phyloP scores from a whole-genome alignment of 768 basidiomycete species.

The Rhodotorula sphaerocarpa region DNA sequence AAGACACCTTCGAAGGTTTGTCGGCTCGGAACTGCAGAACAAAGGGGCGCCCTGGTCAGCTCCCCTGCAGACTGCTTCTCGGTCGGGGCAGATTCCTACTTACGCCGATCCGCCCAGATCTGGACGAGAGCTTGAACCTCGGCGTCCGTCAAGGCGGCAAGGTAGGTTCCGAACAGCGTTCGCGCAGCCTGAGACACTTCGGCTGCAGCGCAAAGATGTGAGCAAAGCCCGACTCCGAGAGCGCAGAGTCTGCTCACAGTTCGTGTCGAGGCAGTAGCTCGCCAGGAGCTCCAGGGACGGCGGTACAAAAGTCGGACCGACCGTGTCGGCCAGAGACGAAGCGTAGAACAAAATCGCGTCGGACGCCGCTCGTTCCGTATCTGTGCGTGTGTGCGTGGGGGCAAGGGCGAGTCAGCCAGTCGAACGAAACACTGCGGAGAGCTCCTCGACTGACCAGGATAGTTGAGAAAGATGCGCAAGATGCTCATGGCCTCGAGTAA shows the following conservation, averaged over 20 bases:
- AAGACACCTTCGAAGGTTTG: neutral
- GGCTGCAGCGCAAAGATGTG: constrained; percentile 43
- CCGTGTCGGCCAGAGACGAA: constrained; percentile 56
- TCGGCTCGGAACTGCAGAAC: constrained; percentile 9
- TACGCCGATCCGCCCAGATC: constrained; percentile 17
- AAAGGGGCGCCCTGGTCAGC: neutral
- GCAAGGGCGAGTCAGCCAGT: neutral
- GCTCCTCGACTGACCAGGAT: constrained; percentile 65
- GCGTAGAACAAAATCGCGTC: constrained; percentile 74
- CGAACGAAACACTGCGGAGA: neutral
- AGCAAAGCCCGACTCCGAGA: neutral
- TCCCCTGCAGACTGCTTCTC: too few species aligned
- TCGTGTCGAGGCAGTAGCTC: constrained; percentile 64
- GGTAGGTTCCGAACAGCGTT: constrained; percentile 65
- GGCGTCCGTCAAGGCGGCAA: constrained; percentile 60
- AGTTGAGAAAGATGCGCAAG: constrained; percentile 63
- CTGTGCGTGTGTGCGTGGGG: constrained; percentile 44
- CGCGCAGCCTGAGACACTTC: constrained; percentile 72
- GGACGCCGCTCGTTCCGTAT: constrained; percentile 59
- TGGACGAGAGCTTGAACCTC: constrained; percentile 49
- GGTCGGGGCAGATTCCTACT: neutral
- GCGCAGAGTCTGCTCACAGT: constrained; percentile 49
- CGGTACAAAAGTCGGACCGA: constrained; percentile 57
- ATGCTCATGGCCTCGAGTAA: constrained; percentile 60
- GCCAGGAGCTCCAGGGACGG: constrained; percentile 70